Base-by-base conservation (phyloP, 1,284 basidiomycete genomes). In the Microstroma glucosiphilum region DNA sequence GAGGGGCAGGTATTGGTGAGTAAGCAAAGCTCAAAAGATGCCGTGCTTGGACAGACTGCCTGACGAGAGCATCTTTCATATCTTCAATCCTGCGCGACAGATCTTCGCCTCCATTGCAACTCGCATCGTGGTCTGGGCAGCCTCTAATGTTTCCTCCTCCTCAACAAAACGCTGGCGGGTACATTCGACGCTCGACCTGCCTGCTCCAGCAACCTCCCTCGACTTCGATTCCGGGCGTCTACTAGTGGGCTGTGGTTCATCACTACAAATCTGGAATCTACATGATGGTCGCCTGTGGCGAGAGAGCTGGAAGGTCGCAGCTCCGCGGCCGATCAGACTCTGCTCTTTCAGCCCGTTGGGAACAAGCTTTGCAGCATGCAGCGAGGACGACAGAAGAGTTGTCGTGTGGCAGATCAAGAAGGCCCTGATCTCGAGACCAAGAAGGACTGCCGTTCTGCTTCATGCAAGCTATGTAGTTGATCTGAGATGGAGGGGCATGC, bases 101-200 rank as follows among this genome's bases (percentile, higher is more conserved):
- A 19, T 66, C 7, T 11, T 71, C 15, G 69, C 67, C 1, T 67
- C 67, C 13, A 64, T 69, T 62, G 69, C 67, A 41, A 63, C 69
- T 57, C 65, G 69, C 4, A 60, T 71, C 42, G 69, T 64, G 12
- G 40, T 71, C 6, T 71, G 69, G 69, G 58, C 41, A 25, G 60
- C 69, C 6, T 42, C 60, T 11, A 58, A 66, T 3, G 64, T 67
- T 0, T 49, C 48, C 1, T 46, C 57, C 13, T 61, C 65, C 6
- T 60, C 65, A 41, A 66, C 59, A 19, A 56, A 55, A 43, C n/a
- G 51, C 51, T 71, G 69, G 69, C 63, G 58, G 54, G 67, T 71
- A 0, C 69, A 71, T 26, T 71, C 69, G 1, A 69, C 67, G 13
- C 60, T 69, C 25, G 67, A 55, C n/a, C 37, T 69, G 64, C 58